Conservation (phyloP, 2,329 filamentous ascomycete genomes). For the Escovopsis sp. region DNA sequence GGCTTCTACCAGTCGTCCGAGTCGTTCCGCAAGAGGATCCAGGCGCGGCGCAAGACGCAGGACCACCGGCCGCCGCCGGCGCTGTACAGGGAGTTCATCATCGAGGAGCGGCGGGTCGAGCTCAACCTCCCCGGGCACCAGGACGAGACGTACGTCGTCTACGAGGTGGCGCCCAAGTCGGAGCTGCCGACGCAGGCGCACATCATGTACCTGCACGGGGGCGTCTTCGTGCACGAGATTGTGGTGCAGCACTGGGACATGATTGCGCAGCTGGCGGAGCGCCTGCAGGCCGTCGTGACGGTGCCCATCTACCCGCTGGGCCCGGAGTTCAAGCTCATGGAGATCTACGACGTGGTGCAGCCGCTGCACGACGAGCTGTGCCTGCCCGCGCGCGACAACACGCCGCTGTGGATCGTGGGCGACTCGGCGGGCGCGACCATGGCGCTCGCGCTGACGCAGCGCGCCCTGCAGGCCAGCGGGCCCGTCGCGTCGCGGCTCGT, state of each 20-base stretch:
- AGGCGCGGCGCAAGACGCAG: slow-evolving; percentile 9
- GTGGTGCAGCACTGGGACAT: slow-evolving; percentile 15
- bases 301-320: slow-evolving; percentile 20
- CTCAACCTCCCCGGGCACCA: neutral
- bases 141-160: slow-evolving; percentile 11
- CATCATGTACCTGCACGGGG: slow-evolving; percentile 19
- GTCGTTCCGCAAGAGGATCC: slow-evolving; percentile 13
- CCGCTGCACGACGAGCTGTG: slow-evolving; percentile 19
- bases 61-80: slow-evolving; percentile 10
- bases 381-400: slow-evolving; percentile 11
- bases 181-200: slow-evolving; percentile 14
- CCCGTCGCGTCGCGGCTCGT: slow-evolving; percentile 14
- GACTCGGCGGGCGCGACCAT: slow-evolving; percentile 19
- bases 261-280: slow-evolving; percentile 13
- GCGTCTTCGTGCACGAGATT: slow-evolving; percentile 18
- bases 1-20: slow-evolving; percentile 12
- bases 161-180: slow-evolving; percentile 17
- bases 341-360: slow-evolving; percentile 18
- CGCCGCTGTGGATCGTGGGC: slow-evolving; percentile 16
- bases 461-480: slow-evolving; percentile 12
- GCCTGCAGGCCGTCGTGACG: slow-evolving; percentile 17
- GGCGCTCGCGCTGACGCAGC: slow-evolving; percentile 17
- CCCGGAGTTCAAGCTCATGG: slow-evolving; percentile 16
- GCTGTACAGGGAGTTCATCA: slow-evolving; percentile 12
- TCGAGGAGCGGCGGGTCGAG: slow-evolving; percentile 11